Evolutionary conservation across 2,329 filamentous ascomycete genomes (phyloP), one percentile per base, ranked within the genome.

Genomic region (Fusarium burgessii): DNA sequence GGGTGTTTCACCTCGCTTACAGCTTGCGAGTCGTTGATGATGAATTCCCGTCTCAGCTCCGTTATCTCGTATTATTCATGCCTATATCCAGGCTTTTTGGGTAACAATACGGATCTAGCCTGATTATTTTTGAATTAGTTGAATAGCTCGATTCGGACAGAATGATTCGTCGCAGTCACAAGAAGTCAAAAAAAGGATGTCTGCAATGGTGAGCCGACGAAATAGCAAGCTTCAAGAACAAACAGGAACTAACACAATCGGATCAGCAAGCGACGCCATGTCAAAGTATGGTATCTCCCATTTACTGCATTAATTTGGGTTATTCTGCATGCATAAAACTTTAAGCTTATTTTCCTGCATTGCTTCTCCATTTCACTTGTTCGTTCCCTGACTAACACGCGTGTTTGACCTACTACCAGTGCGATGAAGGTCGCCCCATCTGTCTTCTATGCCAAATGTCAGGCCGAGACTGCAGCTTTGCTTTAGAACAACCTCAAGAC

Each of bases 161-260:
- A 0, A 73, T 73, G 71, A 54, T 72, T n/a, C 72, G 72, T 4
- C 59, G 72, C 3, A 57, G 66, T 7, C 72, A 74, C 4, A 74
- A 68, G 43, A 74, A 74, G 35, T 74, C 71, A 1, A 62, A 59
- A 12, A 64, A 51, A 9, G 71, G 72, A 15, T 74, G 72, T 12
- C 6, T 57, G 6, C 56, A 74, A 17, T 74, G 72, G 68, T 71
- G 1, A 57, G 68, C 56, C 1, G 6, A 27, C 13, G 7, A 2
- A 32, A 1, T 2, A 11, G 14, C 23, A 20, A 10, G 3, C 4
- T 20, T 2, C 7, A 4, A 4, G 4, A 7, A 3, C 7, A 4
- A 4, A 5, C 3, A 1, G 4, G 0, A 23, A 18, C 43, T 70
- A 5, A 71, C 14, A 2, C 9, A 7, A 3, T 5, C 11, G 3